phyloP scores from a whole-genome alignment of 768 basidiomycete genomes.

The Astraeus odoratus region DNA sequence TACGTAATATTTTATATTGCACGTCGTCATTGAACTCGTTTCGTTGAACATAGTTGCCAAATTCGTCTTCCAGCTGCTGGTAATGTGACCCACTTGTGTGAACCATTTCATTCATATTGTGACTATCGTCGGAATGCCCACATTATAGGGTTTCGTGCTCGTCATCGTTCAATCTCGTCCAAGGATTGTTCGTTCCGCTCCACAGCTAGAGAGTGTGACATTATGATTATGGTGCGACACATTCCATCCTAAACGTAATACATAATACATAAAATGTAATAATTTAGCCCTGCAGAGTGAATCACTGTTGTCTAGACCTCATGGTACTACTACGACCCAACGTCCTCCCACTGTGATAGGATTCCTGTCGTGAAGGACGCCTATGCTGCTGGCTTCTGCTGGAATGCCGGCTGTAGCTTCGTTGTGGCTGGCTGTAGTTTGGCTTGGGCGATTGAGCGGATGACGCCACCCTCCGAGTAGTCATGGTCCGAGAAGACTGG shows the following conservation, averaged over 20 bases:
- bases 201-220: neutral
- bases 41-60: constrained; percentile 1
- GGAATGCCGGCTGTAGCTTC: constrained; percentile 14
- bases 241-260: neutral
- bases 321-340: constrained; percentile 1
- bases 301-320: constrained; percentile 6
- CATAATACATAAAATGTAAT: constrained; percentile 13
- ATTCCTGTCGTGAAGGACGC: constrained; percentile 14
- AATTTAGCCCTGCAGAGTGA: neutral
- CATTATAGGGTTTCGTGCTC: neutral
- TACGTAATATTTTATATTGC: constrained; percentile 10
- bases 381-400: constrained; percentile 11
- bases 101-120: neutral
- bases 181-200: too few species aligned
- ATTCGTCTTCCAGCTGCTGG: constrained; percentile 1
- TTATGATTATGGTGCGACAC: neutral
- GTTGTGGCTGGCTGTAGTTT: neutral
- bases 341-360: constrained; percentile 9
- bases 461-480: constrained; percentile 9
- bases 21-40: constrained; percentile 1
- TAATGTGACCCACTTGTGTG: constrained; percentile 1
- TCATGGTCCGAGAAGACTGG: constrained; percentile 7
- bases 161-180: too few species aligned
- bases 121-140: neutral
- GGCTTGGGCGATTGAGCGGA: constrained; percentile 12